A percentile compares a stretch with the other conserved stretches of the same genome.
Evolutionary conservation across 2,329 filamentous ascomycete genomes (phyloP).

Genomic region (Aspergillus glaucus): DNA sequence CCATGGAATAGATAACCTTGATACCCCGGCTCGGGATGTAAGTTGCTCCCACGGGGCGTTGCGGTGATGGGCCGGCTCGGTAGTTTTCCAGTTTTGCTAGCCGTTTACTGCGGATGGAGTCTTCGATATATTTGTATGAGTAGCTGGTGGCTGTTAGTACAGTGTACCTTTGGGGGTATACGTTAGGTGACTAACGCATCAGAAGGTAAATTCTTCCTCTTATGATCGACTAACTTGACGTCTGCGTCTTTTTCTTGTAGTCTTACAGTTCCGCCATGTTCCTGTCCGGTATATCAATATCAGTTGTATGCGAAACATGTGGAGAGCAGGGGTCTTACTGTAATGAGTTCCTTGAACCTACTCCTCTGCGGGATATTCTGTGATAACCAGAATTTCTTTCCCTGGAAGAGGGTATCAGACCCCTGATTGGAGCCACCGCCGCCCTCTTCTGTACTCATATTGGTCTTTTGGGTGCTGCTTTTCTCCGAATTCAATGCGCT

Average conservation of each 20-base stretch:
- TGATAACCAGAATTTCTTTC: constrained; percentile 54
- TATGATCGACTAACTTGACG: constrained; percentile 54
- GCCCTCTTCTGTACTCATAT: background rate
- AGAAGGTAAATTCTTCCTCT: constrained; percentile 43
- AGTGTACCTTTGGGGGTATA: background rate
- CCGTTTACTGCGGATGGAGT: constrained; percentile 44
- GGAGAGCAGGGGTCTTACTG: constrained; percentile 20
- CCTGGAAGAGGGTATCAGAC: constrained; percentile 42
- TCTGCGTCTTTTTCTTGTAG: constrained; percentile 51
- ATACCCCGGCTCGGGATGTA: constrained; percentile 28
- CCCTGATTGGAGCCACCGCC: background rate
- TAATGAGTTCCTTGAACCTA: constrained; percentile 45
- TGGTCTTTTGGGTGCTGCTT: background rate
- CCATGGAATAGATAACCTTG: constrained; percentile 31
- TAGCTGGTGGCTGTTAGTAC: constrained; percentile 29
- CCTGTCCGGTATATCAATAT: constrained; percentile 19
- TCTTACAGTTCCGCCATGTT: constrained; percentile 51
- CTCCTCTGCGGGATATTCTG: constrained; percentile 47
- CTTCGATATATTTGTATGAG: constrained; percentile 54
- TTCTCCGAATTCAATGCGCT: too few relatives aligned
- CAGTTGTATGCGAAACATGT: background rate
- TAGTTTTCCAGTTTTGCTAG: constrained; percentile 46
- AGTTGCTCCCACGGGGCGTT: constrained; percentile 41
- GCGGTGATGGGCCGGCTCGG: constrained; percentile 38
- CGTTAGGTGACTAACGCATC: constrained; percentile 36